Evolutionary conservation across 305 asterid species (phyloP).

Genomic region (Lippia alba): DNA sequence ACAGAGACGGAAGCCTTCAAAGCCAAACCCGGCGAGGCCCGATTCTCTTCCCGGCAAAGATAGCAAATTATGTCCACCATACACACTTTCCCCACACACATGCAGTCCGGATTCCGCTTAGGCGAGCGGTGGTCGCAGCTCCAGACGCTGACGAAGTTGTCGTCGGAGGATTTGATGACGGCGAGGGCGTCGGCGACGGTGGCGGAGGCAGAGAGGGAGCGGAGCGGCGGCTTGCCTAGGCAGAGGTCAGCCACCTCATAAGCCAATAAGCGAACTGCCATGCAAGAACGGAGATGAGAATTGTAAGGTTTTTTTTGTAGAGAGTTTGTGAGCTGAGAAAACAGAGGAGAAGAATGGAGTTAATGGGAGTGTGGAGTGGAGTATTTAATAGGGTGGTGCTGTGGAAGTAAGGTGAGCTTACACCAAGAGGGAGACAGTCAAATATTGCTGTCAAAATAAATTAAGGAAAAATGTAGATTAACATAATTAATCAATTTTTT

Average conservation of each 20-base stretch:
- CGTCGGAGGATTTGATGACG: slow-evolving; percentile 59
- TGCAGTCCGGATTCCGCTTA: slow-evolving; percentile 43
- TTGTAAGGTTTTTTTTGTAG: background rate
- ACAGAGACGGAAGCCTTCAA: slow-evolving; percentile 62
- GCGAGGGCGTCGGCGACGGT: slow-evolving; percentile 68
- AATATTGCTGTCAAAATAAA: too few relatives aligned
- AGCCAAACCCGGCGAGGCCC: slow-evolving; percentile 59
- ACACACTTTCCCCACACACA: slow-evolving; percentile 79
- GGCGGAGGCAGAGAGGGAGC: slow-evolving; percentile 65
- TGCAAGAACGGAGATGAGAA: slow-evolving; percentile 40
- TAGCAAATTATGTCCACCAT: slow-evolving; percentile 81
- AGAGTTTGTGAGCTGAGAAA: slow-evolving; percentile 20
- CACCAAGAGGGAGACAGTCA: too few relatives aligned
- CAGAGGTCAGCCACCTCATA: slow-evolving; percentile 87
- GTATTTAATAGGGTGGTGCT: background rate
- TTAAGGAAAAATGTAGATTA: too few relatives aligned
- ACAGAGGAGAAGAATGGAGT: background rate
- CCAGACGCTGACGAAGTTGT: slow-evolving; percentile 71
- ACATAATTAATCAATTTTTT: too few relatives aligned
- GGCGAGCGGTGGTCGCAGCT: slow-evolving; percentile 59
- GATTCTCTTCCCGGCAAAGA: slow-evolving; percentile 62
- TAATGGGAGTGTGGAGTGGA: slow-evolving; percentile 1
- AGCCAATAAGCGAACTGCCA: slow-evolving; percentile 65
- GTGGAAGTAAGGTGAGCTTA: too few relatives aligned
- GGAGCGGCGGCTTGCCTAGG: slow-evolving; percentile 87